phyloP scores from a whole-genome alignment of 2,329 filamentous ascomycete genomes.

The Elsinoe fawcettii region DNA sequence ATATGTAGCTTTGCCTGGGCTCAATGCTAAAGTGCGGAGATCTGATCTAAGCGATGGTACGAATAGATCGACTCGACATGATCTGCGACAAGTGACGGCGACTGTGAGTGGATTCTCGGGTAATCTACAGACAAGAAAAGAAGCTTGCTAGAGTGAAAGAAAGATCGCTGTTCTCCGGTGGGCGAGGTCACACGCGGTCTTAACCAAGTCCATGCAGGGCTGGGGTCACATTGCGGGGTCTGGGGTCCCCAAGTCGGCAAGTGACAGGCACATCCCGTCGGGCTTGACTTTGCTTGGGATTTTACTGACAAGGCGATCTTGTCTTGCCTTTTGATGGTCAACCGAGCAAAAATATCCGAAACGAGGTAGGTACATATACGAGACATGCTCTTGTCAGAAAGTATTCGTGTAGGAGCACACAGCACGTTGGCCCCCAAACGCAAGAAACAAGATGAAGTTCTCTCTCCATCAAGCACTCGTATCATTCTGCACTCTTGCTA shows the following conservation, averaged over 20 bases:
- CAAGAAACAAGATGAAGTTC: neutral
- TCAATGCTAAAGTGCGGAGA: neutral
- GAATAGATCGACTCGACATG: neutral
- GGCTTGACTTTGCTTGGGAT: neutral
- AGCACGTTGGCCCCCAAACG: too few species aligned
- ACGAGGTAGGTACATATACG: neutral
- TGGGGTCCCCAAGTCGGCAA: slow-evolving; percentile 4
- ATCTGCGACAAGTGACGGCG: neutral
- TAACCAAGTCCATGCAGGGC: neutral
- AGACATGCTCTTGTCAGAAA: neutral
- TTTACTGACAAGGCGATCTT: neutral
- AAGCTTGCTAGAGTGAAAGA: neutral
- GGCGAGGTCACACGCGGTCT: neutral
- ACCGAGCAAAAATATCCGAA: neutral
- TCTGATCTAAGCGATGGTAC: neutral
- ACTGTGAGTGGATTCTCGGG: neutral
- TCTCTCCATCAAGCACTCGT: neutral
- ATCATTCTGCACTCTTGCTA: neutral
- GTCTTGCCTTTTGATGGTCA: neutral
- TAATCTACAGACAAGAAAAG: neutral
- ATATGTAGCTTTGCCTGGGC: neutral
- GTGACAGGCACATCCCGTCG: neutral
- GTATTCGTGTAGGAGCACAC: too few species aligned
- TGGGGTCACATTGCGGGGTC: neutral
- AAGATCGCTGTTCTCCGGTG: neutral